Base-by-base conservation (phyloP, 2,329 filamentous ascomycete species). In the Diaporthe nobilis region DNA sequence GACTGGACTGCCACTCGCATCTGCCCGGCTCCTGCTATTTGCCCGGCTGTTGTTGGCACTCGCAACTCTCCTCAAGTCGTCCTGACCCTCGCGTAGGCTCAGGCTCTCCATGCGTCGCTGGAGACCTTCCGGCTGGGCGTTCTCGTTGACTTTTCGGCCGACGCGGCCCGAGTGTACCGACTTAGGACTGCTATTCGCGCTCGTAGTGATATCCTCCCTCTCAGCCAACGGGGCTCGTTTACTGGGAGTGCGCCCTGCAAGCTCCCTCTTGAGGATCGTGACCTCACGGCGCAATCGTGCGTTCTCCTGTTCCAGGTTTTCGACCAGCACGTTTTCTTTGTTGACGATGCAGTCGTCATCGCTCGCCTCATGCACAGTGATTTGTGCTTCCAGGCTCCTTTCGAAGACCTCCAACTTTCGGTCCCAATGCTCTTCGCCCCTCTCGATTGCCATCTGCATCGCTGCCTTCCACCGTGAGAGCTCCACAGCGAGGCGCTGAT, bases 371-470 rank as follows among this genome's bases (percentile, higher is more conserved):
- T 83, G 75, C 86, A 83, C 84, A 86, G 77, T 83, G 84, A 79
- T 88, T 86, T 13, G 89, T 89, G 49, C 81, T 80, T 68, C 81
- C 28, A 90, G 83, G 3, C 88, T 84, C 2, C 88, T 86, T 82
- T 91, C 89, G 60, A 91, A 86, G 0, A 91, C 86, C 76, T 90
- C 96, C 10, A 83, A 89, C 85, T 99, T 99, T 78, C 91, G 91
- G 83, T 98, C 96, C 81, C 97, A 90, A 83, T 97, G 95, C 82
- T 94, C 94, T 77, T 98, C 95, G 71, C 92, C 92, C 60, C 92
- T 90, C 79, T 97, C 95, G 77, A 92, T 90, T 82, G 98, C 95
- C 7, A 93, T 91, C 25, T 94, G 93, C 83, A 95, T 90, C 0
- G 92, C 93, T 0, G 90, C 90, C 82, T 96, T 93, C 94, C 95